Base-by-base conservation (phyloP, 2,329 filamentous ascomycete species). In the Pezicula carpinea region DNA sequence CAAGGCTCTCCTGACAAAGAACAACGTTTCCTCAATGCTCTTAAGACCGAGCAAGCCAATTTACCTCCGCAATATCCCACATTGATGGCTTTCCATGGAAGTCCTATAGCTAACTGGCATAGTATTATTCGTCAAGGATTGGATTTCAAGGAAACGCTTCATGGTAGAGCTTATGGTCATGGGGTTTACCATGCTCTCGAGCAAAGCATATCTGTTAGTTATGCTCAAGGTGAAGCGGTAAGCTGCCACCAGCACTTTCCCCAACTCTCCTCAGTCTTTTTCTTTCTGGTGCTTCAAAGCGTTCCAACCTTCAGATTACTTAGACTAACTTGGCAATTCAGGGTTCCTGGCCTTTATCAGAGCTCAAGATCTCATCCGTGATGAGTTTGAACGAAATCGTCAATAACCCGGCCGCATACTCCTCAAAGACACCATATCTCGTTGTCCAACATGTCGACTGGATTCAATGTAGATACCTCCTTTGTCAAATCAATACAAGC, bases 1-100 rank as follows among this genome's bases (percentile, higher is more conserved):
- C 92, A 95, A 71, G 91, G 90, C 7, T 85, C 89, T 0, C 89
- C 89, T 0, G 89, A 95, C 59, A 95, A 91, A 59, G 91, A 96
- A 62, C 73, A 83, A 29, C 75, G 80, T 2, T 96, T 96, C 60
- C 69, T 82, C 6, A 59, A 79, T 18, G 80, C 83, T 13, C 72
- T 93, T 3, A 69, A 72, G 32, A 60, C 67, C 5, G 72, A 74
- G 19, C 64, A 63, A 23, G 40, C 46, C 10, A 59, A 52, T 17
- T 35, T 58, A 4, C 50, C 61, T 1, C 55, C 72, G 39, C 54
- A 66, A 49, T 71, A 80, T 54, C 85, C 87, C 0, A 92, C 88
- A 0, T 65, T 96, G 2, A 89, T 95, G 59, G 89, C 87, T 0
- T 96, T 87, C 83, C 91, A 96, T 63, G 91, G 90, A 5, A 95